Conservation (phyloP, 306 rosid genomes). For the Albizia julibrissin region DNA sequence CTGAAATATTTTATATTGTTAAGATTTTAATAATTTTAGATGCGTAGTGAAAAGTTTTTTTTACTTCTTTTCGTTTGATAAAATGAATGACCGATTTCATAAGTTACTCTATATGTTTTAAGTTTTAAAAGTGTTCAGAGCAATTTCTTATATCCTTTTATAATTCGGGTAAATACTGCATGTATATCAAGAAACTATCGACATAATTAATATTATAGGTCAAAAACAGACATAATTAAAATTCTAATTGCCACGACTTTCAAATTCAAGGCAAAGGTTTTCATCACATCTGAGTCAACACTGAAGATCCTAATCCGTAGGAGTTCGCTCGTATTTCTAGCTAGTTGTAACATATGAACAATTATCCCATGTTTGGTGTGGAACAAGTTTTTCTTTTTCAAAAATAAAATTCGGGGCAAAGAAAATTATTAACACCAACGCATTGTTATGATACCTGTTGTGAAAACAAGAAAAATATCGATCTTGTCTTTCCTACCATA, state of each 20-base stretch:
- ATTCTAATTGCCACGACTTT: background rate
- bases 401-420: background rate
- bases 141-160: background rate
- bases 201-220: background rate
- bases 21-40: background rate
- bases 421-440: background rate
- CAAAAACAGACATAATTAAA: background rate
- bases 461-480: background rate
- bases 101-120: background rate
- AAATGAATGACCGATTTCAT: background rate
- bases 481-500: background rate
- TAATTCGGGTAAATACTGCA: background rate
- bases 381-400: background rate
- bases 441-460: background rate
- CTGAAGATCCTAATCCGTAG: slow-evolving; percentile 2
- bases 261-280: background rate
- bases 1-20: background rate
- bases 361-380: background rate
- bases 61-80: background rate
- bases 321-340: background rate
- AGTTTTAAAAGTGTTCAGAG: background rate
- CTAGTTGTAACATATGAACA: background rate
- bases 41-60: background rate
- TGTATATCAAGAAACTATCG: background rate
- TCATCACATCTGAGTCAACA: background rate